Evolutionary conservation across 345 rosid genomes (phyloP).

Genomic region (Toxicodendron radicans): DNA sequence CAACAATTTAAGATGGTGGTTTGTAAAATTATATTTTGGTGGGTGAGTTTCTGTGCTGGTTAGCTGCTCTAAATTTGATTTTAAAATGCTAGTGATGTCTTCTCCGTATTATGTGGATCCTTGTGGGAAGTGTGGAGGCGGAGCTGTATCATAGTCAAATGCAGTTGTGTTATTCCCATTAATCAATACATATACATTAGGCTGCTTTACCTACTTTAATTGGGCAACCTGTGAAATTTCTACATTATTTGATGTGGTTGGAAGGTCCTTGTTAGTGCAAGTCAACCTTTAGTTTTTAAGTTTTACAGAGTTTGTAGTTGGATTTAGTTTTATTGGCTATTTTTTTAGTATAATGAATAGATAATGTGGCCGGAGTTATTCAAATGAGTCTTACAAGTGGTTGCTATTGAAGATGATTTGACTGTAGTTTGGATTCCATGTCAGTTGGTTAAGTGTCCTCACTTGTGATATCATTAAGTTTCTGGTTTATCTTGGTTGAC

Average conservation of each 20-base stretch:
- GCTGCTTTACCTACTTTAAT: background rate
- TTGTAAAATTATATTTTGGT: slow-evolving; percentile 7
- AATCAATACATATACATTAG: background rate
- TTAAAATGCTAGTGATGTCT: slow-evolving; percentile 1
- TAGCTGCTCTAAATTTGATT: slow-evolving; percentile 24
- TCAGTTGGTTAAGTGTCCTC: slow-evolving; percentile 1
- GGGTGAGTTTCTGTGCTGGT: slow-evolving; percentile 25
- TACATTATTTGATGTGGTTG: slow-evolving; percentile 23
- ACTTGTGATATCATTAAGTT: slow-evolving; percentile 7
- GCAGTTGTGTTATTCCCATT: slow-evolving; percentile 10
- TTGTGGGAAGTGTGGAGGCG: slow-evolving; percentile 5
- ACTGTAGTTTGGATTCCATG: background rate
- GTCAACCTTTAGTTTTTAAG: slow-evolving; percentile 23
- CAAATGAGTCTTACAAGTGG: slow-evolving; percentile 2
- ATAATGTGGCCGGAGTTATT: slow-evolving; percentile 7
- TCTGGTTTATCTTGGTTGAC: slow-evolving; percentile 9
- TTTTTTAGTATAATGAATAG: background rate
- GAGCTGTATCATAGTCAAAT: slow-evolving; percentile 23
- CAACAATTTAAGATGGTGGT: background rate
- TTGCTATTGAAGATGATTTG: slow-evolving; percentile 7
- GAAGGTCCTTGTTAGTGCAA: slow-evolving; percentile 21
- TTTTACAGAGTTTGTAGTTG: background rate
- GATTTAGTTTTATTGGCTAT: slow-evolving; percentile 6
- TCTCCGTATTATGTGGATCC: slow-evolving; percentile 16
- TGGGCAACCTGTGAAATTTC: slow-evolving; percentile 6